These are phyloP conservation scores for Barnettozyma pratensis DNA, from an alignment of 805 yeast species.

Conservation along the genomic window DNA sequence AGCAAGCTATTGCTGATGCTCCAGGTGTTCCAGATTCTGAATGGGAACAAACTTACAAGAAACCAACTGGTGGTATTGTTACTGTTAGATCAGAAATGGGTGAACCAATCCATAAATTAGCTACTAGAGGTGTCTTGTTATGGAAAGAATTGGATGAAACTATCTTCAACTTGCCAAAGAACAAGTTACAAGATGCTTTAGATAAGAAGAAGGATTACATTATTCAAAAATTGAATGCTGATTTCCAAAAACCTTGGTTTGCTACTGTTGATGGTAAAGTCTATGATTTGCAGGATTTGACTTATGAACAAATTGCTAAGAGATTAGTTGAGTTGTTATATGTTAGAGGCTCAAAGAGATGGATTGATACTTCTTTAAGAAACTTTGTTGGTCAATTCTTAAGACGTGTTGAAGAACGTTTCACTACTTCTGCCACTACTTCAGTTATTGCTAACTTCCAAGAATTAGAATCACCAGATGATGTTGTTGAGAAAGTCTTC, in stretches of 20 bases:
- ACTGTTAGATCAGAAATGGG: slow-evolving; percentile 99
- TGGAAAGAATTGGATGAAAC: slow-evolving; percentile 98
- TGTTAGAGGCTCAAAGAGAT: slow-evolving; percentile 68
- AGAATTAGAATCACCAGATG: slow-evolving; percentile 64
- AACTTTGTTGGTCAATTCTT: slow-evolving; percentile 81
- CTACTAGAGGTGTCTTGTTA: slow-evolving; percentile 94
- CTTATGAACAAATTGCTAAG: slow-evolving; percentile 84
- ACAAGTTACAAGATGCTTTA: slow-evolving; percentile 76
- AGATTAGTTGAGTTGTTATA: slow-evolving; percentile 87
- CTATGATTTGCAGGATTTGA: slow-evolving; percentile 92
- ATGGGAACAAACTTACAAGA: slow-evolving; percentile 94
- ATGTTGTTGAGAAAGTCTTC: slow-evolving; percentile 54
- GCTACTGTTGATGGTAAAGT: slow-evolving; percentile 67
- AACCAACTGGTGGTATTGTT: slow-evolving; percentile 94
- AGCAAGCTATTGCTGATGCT: slow-evolving; percentile 78
- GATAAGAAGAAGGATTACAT: slow-evolving; percentile 81
- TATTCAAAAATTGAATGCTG: slow-evolving; percentile 80
- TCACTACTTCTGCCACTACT: slow-evolving; percentile 49
- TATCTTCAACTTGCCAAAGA: slow-evolving; percentile 85
- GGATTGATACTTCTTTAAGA: slow-evolving; percentile 87
- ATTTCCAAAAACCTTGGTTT: slow-evolving; percentile 98
- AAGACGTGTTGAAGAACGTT: slow-evolving; percentile 96
- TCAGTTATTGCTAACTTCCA: slow-evolving; percentile 73
- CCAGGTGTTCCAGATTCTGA: slow-evolving; percentile 82
- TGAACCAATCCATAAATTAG: slow-evolving; percentile 97